phyloP scores from a whole-genome alignment of 2,329 filamentous ascomycete genomes.

The Fusarium graminum region DNA sequence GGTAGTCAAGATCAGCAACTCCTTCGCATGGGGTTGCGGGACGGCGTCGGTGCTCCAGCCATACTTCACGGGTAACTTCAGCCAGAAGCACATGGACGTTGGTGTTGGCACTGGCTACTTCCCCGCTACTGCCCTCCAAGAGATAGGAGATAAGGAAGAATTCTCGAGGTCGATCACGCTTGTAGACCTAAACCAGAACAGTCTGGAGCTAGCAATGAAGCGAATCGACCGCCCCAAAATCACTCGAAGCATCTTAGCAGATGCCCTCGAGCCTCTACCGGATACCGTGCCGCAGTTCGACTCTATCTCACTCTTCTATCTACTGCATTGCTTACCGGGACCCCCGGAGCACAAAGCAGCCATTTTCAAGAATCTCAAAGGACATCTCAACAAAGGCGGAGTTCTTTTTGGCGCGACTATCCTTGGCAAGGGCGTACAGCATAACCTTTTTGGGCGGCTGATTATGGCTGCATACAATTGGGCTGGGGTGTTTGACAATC shows the following conservation, averaged over 20 bases:
- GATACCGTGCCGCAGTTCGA: constrained; percentile 49
- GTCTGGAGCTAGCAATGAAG: neutral
- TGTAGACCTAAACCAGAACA: neutral
- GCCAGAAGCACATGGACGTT: constrained; percentile 55
- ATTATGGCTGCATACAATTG: neutral
- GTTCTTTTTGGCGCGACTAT: neutral
- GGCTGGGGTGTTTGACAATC: neutral
- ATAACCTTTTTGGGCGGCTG: neutral
- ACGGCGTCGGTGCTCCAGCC: constrained; percentile 50
- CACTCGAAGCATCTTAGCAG: neutral
- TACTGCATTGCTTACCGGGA: constrained; percentile 48
- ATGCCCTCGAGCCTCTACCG: neutral
- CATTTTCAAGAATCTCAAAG: neutral
- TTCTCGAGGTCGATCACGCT: neutral
- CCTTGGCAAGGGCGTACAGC: neutral
- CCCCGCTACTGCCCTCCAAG: constrained; percentile 48
- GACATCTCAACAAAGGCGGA: neutral
- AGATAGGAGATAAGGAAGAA: constrained; percentile 17
- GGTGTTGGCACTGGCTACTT: constrained; percentile 59
- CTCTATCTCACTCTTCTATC: constrained; percentile 52
- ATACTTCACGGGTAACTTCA: constrained; percentile 54
- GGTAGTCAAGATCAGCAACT: constrained; percentile 54
- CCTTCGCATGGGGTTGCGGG: constrained; percentile 54
- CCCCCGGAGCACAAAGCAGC: constrained; percentile 36
- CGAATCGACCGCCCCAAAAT: neutral